A percentile compares a stretch with the other conserved stretches of the same genome.
Evolutionary conservation across 2,329 filamentous ascomycete genomes (phyloP).

Genomic region (Diaporthe aspalathi): DNA sequence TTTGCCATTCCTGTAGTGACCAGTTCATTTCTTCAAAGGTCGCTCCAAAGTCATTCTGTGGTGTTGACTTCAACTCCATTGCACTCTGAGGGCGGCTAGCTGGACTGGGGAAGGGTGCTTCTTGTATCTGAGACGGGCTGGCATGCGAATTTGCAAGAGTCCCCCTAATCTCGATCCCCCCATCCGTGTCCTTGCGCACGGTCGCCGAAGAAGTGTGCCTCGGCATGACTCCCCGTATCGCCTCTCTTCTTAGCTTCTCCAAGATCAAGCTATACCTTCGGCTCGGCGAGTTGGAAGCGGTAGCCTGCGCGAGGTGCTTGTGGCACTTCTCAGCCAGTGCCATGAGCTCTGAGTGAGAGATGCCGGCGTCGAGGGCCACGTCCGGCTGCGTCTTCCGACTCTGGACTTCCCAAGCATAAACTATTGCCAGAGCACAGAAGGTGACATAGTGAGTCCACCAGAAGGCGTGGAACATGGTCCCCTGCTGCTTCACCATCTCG

Average conservation of each 20-base stretch:
- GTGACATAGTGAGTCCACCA: slow-evolving; percentile 67
- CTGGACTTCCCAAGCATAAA: slow-evolving; percentile 67
- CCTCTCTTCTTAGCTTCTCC: slow-evolving; percentile 12
- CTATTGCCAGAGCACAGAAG: slow-evolving; percentile 64
- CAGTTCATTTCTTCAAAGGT: slow-evolving; percentile 23
- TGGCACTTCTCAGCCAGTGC: slow-evolving; percentile 6
- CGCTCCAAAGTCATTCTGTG: slow-evolving; percentile 14
- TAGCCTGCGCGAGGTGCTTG: slow-evolving; percentile 9
- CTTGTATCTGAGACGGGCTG: not conserved
- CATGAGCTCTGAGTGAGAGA: slow-evolving; percentile 2
- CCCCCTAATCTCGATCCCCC: not conserved
- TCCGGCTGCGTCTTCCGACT: slow-evolving; percentile 36
- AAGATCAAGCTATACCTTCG: slow-evolving; percentile 11
- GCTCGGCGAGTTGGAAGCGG: slow-evolving; percentile 9
- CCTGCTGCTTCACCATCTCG: slow-evolving; percentile 36
- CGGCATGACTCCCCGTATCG: slow-evolving; percentile 12
- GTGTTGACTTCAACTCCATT: slow-evolving; percentile 19
- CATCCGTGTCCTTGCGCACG: not conserved
- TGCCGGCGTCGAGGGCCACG: not conserved
- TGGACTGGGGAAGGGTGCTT: slow-evolving; percentile 21
- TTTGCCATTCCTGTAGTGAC: slow-evolving; percentile 21
- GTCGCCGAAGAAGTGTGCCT: not conserved
- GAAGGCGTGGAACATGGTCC: slow-evolving; percentile 57
- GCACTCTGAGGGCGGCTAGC: slow-evolving; percentile 10
- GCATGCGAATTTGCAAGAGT: not conserved